phyloP scores from a whole-genome alignment of 257 asterid genomes.

The Ligustrum vulgare region DNA sequence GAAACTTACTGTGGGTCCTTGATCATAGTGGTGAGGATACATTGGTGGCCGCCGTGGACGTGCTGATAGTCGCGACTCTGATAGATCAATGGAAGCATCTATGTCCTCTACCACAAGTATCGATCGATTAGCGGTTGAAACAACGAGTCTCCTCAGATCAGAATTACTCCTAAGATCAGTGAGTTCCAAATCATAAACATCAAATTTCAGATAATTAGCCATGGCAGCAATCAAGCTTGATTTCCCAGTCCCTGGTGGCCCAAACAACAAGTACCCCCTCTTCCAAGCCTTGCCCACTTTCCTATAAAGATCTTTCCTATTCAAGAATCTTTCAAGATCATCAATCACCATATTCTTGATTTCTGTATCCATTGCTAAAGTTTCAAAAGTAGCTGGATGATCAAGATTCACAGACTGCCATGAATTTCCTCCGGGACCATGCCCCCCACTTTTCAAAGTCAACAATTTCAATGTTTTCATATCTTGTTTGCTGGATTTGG shows the following conservation, averaged over 20 bases:
- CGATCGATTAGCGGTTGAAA: conserved; percentile 49
- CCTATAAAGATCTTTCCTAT: conserved; percentile 57
- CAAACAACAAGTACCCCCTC: conserved; percentile 68
- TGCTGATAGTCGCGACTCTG: conserved; percentile 23
- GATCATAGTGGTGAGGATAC: not conserved
- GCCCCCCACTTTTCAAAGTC: conserved; percentile 27
- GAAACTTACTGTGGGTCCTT: conserved; percentile 27
- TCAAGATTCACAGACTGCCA: conserved; percentile 55
- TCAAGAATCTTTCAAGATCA: conserved; percentile 50
- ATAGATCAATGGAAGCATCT: conserved; percentile 51
- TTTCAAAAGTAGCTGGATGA: conserved; percentile 63
- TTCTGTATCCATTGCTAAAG: conserved; percentile 54
- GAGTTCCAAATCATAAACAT: conserved; percentile 71
- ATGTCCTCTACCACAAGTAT: conserved; percentile 79
- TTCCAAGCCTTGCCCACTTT: conserved; percentile 79
- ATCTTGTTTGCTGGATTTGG: conserved; percentile 27
- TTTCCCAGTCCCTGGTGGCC: conserved; percentile 89
- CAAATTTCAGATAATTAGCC: conserved; percentile 66
- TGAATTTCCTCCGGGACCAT: not conserved
- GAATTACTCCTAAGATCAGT: conserved; percentile 41
- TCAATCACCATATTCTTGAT: conserved; percentile 33
- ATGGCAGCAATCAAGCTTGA: conserved; percentile 83
- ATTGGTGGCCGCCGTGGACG: not conserved
- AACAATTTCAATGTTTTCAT: conserved; percentile 34
- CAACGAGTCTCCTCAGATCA: conserved; percentile 43